These are phyloP conservation scores for Pichia sp. DNA, from an alignment of 1,139 yeast species.

Conservation along the genomic window DNA sequence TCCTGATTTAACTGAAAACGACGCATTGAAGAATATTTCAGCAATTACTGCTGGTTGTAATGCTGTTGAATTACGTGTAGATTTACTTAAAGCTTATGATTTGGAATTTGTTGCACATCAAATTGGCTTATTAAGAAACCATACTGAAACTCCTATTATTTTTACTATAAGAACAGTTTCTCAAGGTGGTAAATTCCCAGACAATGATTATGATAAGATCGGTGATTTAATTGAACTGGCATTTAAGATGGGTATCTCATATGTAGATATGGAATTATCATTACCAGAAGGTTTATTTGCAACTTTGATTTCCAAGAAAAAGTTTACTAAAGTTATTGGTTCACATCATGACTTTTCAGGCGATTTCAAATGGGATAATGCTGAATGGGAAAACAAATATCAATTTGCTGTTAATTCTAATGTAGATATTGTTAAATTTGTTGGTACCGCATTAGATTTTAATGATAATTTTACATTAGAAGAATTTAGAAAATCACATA, in stretches of 20 bases:
- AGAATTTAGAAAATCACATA: constrained; percentile 50
- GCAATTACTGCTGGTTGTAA: constrained; percentile 62
- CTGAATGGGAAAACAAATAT: constrained; percentile 71
- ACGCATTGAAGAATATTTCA: constrained; percentile 35
- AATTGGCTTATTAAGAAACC: constrained; percentile 59
- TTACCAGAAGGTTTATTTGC: constrained; percentile 39
- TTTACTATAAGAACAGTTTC: constrained; percentile 71
- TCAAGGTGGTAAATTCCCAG: constrained; percentile 81
- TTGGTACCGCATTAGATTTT: constrained; percentile 63
- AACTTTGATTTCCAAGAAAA: constrained; percentile 41
- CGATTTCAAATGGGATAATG: constrained; percentile 53
- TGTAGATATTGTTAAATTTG: constrained; percentile 76
- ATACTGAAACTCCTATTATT: constrained; percentile 67
- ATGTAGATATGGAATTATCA: constrained; percentile 45
- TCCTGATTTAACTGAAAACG: constrained; percentile 45
- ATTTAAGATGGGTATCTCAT: constrained; percentile 53
- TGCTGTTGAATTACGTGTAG: constrained; percentile 83
- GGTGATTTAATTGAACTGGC: constrained; percentile 54
- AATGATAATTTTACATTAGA: constrained; percentile 70
- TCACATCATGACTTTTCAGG: constrained; percentile 75
- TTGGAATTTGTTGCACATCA: constrained; percentile 64
- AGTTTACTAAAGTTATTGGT: constrained; percentile 68
- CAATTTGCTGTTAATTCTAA: constrained; percentile 59
- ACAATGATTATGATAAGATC: constrained; percentile 42
- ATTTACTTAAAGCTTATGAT: constrained; percentile 49